Evolutionary conservation across 2,329 filamentous ascomycete genomes (phyloP), one percentile per base, ranked within the genome.

Genomic region (Ophiostoma sp.): DNA sequence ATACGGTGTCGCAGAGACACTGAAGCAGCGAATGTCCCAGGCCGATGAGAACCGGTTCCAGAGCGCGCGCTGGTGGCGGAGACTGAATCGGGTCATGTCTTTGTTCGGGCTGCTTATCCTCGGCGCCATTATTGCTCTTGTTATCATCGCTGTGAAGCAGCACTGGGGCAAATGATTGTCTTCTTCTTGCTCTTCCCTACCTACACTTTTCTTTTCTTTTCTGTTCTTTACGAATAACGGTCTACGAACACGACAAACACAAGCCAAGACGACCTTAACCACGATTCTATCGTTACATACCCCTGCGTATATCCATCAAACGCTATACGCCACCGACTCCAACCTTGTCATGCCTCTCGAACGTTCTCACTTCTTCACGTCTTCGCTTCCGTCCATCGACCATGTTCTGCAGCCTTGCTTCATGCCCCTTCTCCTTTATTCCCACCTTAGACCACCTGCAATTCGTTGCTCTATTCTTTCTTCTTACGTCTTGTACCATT

Each of bases 11-110:
- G 77, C 77, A 11, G 76, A 78, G 9, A 76, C 77, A 49, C 73
- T 77, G 18, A 72, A 76, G 27, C 75, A 75, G 64, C 76, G 78
- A 58, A 71, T 77, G 16, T 74, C 76, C 9, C 73, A 76, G 12
- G 71, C 78, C 44, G 78, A 82, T 68, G 81, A 84, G 71, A 75
- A 78, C 12, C 79, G 80, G 55, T 84, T 81, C 71, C 80, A 81
- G 72, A 85, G 82, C 67, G 83, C 83, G 12, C 78, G 80, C 64
- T 87, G 85, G 85, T 87, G 85, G 85, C 80, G 85, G 68, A 83
- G 80, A 65, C 78, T 87, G 62, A 87, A 87, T 73, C 81, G 85
- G 67, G 79, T 80, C 72, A 87, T 87, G 85, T 82, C 84, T 40
- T 72, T 86, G 63, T 75, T 86, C 38, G 85, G 85, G 3, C 74